Evolutionary conservation across 306 rosid species (phyloP).

Genomic region (Begonia fuchsioides): DNA sequence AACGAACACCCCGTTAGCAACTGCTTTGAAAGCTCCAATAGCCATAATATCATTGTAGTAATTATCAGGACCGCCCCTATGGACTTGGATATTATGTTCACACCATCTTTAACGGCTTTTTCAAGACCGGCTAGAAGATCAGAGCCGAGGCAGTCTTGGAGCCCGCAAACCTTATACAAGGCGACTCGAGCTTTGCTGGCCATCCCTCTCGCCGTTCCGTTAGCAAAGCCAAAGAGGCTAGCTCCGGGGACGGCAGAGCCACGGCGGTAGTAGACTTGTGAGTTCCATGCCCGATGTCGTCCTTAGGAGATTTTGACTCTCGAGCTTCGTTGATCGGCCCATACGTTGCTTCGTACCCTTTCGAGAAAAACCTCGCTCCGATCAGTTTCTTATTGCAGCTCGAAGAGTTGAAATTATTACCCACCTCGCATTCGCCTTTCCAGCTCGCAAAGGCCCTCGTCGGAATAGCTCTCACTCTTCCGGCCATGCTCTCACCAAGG

Average conservation of each 20-base stretch:
- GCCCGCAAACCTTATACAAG: conserved; percentile 78
- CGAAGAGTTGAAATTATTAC: conserved; percentile 29
- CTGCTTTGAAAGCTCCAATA: conserved; percentile 55
- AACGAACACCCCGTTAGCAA: conserved; percentile 46
- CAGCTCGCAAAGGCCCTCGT: conserved; percentile 28
- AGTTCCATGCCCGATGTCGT: conserved; percentile 62
- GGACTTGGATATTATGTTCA: conserved; percentile 61
- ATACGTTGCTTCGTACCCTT: conserved; percentile 38
- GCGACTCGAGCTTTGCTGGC: conserved; percentile 73
- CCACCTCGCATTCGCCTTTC: conserved; percentile 44
- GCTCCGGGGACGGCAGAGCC: conserved; percentile 45
- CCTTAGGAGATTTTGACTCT: conserved; percentile 57
- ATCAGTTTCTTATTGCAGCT: conserved; percentile 55
- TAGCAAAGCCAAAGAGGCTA: conserved; percentile 43
- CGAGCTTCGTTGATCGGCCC: conserved; percentile 32
- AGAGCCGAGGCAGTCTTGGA: conserved; percentile 49
- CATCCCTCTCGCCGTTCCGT: conserved; percentile 75
- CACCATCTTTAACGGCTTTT: conserved; percentile 66
- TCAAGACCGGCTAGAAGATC: conserved; percentile 88
- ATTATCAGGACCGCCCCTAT: conserved; percentile 56
- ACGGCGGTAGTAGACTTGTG: conserved; percentile 77
- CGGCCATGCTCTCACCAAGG: conserved; percentile 19
- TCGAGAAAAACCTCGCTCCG: conserved; percentile 46
- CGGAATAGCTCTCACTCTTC: conserved; percentile 1
- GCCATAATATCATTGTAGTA: conserved; percentile 65